These are phyloP conservation scores for Zizania latifolia DNA, from an alignment of 176 grass and related monocot genomes.

Conservation along the genomic window DNA sequence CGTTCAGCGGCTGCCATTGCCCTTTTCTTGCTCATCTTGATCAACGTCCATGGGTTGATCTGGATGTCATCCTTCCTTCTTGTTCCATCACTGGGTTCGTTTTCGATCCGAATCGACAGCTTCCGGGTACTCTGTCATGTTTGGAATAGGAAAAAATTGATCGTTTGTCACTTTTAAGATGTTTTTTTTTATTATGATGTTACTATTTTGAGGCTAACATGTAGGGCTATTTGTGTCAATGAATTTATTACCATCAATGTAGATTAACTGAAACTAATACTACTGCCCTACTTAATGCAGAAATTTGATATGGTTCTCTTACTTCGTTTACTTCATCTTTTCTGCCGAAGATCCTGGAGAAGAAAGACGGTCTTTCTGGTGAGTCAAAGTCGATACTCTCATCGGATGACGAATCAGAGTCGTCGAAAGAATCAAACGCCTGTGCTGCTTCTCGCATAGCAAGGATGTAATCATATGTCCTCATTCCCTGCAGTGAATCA, in stretches of 20 bases:
- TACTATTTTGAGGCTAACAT: too few relatives aligned
- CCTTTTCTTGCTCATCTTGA: slow-evolving; percentile 87
- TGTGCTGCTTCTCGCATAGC: slow-evolving; percentile 75
- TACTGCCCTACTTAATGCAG: background rate
- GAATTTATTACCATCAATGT: slow-evolving; percentile 20
- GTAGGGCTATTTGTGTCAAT: too few relatives aligned
- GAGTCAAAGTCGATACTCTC: slow-evolving; percentile 67
- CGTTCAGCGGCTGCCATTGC: slow-evolving; percentile 74
- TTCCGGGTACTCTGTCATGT: slow-evolving; percentile 54
- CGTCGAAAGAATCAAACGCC: slow-evolving; percentile 65
- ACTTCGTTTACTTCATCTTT: slow-evolving; percentile 51
- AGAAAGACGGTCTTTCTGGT: slow-evolving; percentile 50
- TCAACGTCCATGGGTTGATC: slow-evolving; percentile 85
- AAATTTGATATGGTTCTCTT: background rate
- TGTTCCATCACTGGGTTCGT: slow-evolving; percentile 38
- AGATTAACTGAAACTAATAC: background rate
- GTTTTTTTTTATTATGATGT: too few relatives aligned
- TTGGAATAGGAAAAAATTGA: too few relatives aligned
- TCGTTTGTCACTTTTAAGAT: too few relatives aligned
- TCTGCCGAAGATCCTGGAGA: slow-evolving; percentile 54
- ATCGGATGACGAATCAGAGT: slow-evolving; percentile 66
- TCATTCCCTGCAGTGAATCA: slow-evolving; percentile 66
- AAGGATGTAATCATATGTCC: slow-evolving; percentile 96
- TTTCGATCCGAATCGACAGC: slow-evolving; percentile 78
- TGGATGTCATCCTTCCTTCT: slow-evolving; percentile 55